These are phyloP conservation scores for Penicillium sp. DNA, from an alignment of 2,329 filamentous ascomycete species.

Conservation along the genomic window DNA sequence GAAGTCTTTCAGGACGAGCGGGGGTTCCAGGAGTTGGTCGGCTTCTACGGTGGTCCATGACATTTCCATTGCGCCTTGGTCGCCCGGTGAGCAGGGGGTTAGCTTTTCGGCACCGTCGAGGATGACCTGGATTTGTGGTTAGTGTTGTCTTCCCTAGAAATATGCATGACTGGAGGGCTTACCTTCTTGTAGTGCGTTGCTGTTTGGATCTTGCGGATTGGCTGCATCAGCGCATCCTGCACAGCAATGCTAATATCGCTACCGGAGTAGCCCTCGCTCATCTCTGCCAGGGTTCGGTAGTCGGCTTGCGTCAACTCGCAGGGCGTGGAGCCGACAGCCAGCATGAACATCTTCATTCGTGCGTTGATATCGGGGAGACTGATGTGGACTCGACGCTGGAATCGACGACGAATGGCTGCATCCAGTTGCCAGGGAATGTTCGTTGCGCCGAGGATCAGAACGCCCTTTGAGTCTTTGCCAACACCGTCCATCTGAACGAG, in stretches of 20 bases:
- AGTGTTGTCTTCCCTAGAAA: no score
- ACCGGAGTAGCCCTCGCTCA: conserved; percentile 89
- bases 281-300: conserved; percentile 66
- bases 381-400: conserved; percentile 93
- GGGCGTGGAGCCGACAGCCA: conserved; percentile 85
- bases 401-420: conserved; percentile 86
- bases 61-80: conserved; percentile 79
- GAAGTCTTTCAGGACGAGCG: conserved; percentile 83
- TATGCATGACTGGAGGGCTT: no score
- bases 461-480: conserved; percentile 85
- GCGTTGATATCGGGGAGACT: conserved; percentile 79
- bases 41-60: conserved; percentile 83
- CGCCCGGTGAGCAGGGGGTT: conserved; percentile 90
- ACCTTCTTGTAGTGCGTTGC: conserved; percentile 97
- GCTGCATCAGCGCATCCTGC: conserved; percentile 94
- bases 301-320: conserved; percentile 71
- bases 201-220: conserved; percentile 89
- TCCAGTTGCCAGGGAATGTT: conserved; percentile 99
- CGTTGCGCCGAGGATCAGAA: conserved; percentile 88
- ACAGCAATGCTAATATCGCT: conserved; percentile 94
- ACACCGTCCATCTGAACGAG: conserved; percentile 99
- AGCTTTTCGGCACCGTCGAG: conserved; percentile 51
- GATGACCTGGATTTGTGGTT: no score
- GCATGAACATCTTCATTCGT: conserved; percentile 87
- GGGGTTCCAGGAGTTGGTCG: conserved; percentile 75